Conservation (phyloP, 2,329 filamentous ascomycete species). For the Alternaria sp. region DNA sequence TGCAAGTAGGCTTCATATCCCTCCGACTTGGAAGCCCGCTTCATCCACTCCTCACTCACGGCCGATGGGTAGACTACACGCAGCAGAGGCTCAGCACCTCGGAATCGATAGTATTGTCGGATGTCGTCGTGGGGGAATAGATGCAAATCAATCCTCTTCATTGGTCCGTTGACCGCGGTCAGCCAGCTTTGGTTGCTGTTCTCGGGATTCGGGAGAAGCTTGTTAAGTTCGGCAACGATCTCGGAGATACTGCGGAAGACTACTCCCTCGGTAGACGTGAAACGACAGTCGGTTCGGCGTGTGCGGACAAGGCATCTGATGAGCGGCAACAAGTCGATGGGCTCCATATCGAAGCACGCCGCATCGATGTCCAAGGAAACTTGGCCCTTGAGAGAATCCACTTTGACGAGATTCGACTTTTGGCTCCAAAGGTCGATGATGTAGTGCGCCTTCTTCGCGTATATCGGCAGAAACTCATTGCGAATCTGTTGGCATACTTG, state of each 20-base stretch:
- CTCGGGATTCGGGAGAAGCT: conserved; percentile 15
- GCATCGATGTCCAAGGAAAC: conserved; percentile 34
- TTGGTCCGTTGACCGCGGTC: conserved; percentile 16
- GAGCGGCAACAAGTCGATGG: conserved; percentile 21
- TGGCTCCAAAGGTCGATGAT: conserved; percentile 21
- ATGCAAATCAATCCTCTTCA: conserved; percentile 23
- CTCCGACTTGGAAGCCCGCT: conserved; percentile 19
- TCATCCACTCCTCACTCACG: conserved; percentile 21
- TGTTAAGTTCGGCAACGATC: conserved; percentile 21
- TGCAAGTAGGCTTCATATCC: conserved; percentile 20
- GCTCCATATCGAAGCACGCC: conserved; percentile 27
- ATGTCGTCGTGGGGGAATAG: conserved; percentile 24
- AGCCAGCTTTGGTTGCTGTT: conserved; percentile 18
- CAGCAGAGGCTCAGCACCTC: conserved; percentile 23
- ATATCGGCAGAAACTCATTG: conserved; percentile 34
- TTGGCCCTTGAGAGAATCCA: conserved; percentile 18
- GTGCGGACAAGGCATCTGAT: conserved; percentile 17
- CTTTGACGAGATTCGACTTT: conserved; percentile 9
- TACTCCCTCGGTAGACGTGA: conserved; percentile 19
- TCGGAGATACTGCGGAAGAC: conserved; percentile 23
- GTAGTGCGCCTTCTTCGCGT: conserved; percentile 18
- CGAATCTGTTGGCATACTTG: conserved; percentile 40
- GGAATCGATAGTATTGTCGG: conserved; percentile 24
- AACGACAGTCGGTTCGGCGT: conserved; percentile 11
- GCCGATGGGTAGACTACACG: conserved; percentile 23